Percentiles rank a stretch among this genome's conserved stretches.
phyloP scores from a whole-genome alignment of 495 filamentous ascomycete species.

The Hyphodiscus hymeniophilus region DNA sequence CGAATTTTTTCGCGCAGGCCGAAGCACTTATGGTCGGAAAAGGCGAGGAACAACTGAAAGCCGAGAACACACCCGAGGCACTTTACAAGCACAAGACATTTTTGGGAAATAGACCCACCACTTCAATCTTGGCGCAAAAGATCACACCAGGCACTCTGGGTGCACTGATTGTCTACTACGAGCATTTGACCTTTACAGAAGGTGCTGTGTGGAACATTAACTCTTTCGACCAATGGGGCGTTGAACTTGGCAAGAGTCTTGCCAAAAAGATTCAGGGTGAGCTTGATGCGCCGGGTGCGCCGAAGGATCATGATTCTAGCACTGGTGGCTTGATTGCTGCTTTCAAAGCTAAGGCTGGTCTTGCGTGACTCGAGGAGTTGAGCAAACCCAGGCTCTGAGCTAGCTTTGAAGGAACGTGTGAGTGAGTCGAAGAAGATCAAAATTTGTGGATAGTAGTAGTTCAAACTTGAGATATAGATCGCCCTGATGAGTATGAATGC shows the following conservation, averaged over 20 bases:
- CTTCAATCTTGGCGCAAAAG: slow-evolving; percentile 85
- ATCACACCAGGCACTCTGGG: slow-evolving; percentile 92
- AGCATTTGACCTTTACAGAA: slow-evolving; percentile 96
- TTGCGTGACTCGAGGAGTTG: not conserved
- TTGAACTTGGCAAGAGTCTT: slow-evolving; percentile 92
- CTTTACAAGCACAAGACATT: slow-evolving; percentile 98
- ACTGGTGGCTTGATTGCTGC: slow-evolving; percentile 83
- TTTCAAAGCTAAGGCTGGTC: slow-evolving; percentile 51
- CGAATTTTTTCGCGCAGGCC: slow-evolving; percentile 96
- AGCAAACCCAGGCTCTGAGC: not conserved
- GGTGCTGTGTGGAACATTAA: slow-evolving; percentile 99
- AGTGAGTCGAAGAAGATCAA: not conserved
- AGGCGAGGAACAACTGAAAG: slow-evolving; percentile 79
- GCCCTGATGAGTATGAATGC: not conserved
- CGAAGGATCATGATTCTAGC: slow-evolving; percentile 67
- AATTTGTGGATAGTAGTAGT: not conserved
- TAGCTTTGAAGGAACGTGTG: not conserved
- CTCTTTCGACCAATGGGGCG: slow-evolving; percentile 98
- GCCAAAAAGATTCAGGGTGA: slow-evolving; percentile 84
- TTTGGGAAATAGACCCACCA: slow-evolving; percentile 94
- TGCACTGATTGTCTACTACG: slow-evolving; percentile 96
- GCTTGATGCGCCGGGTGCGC: slow-evolving; percentile 65
- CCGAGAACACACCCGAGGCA: slow-evolving; percentile 75
- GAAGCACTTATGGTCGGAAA: slow-evolving; percentile 99
- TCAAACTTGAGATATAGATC: not conserved